Conservation (phyloP, 352 stramenopile genomes). For the Elongisporangium undulatum region DNA sequence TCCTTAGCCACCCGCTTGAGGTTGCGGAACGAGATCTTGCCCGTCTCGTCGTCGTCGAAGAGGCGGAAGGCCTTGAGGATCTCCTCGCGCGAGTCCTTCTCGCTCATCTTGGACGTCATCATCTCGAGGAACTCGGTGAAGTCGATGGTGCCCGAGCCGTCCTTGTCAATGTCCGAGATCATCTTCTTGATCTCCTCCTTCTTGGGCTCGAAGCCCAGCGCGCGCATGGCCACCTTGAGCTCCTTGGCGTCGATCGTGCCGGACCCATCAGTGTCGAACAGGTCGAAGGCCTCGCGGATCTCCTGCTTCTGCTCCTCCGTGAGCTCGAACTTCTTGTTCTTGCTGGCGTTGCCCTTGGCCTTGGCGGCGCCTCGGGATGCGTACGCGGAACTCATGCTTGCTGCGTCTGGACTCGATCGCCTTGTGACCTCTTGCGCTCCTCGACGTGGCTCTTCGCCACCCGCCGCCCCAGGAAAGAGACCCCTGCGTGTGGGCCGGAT, state of each 20-base stretch:
- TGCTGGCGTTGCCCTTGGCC: conserved; percentile 59
- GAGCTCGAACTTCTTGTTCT: conserved; percentile 86
- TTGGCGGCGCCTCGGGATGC: conserved; percentile 56
- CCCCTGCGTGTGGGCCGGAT: not conserved
- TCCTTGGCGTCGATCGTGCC: conserved; percentile 95
- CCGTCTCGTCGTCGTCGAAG: conserved; percentile 97
- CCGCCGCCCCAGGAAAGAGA: not conserved
- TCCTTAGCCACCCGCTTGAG: conserved; percentile 97
- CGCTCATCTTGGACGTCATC: conserved; percentile 97
- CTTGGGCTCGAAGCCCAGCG: conserved; percentile 95
- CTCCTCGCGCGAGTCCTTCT: conserved; percentile 95
- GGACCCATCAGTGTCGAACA: conserved; percentile 96
- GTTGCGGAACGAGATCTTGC: conserved; percentile 96
- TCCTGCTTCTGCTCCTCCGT: conserved; percentile 95
- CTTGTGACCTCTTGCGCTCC: not conserved
- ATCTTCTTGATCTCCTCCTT: conserved; percentile 98
- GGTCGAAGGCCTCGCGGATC: conserved; percentile 94
- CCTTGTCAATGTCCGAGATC: conserved; percentile 96
- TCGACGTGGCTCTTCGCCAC: not conserved
- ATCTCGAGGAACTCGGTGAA: conserved; percentile 98
- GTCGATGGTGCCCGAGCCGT: conserved; percentile 93
- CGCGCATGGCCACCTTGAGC: conserved; percentile 95
- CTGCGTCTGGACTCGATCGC: not conserved
- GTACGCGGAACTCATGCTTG: conserved; percentile 63
- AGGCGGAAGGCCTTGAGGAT: conserved; percentile 98